Evolutionary conservation across 192 early-diverging fungal species (phyloP).

Genomic region (Entomortierella chlamydospora): DNA sequence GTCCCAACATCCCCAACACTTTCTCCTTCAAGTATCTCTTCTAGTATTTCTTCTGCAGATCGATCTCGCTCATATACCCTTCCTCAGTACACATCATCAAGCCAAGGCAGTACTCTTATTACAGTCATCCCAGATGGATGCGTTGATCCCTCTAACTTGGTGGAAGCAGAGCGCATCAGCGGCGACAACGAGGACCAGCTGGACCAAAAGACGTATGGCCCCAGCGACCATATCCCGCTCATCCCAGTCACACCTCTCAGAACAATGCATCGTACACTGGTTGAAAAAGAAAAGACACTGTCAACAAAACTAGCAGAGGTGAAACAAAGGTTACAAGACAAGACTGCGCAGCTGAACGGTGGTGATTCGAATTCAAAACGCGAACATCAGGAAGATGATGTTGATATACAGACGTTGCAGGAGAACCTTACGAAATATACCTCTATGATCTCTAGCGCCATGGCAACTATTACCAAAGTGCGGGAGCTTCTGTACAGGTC

Average conservation of each 20-base stretch:
- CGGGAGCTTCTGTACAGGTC: slow-evolving; percentile 63
- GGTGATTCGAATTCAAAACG: slow-evolving; percentile 6
- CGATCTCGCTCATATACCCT: slow-evolving; percentile 48
- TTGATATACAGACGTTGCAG: slow-evolving; percentile 55
- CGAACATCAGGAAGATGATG: slow-evolving; percentile 26
- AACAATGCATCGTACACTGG: slow-evolving; percentile 60
- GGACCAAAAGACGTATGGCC: slow-evolving; percentile 50
- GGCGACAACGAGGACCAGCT: slow-evolving; percentile 54
- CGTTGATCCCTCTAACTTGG: slow-evolving; percentile 66
- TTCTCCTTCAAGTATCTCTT: slow-evolving; percentile 43
- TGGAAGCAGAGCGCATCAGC: slow-evolving; percentile 62
- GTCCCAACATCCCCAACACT: slow-evolving; percentile 57
- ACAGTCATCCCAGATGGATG: slow-evolving; percentile 63
- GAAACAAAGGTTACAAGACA: slow-evolving; percentile 45
- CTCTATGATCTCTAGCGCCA: slow-evolving; percentile 56
- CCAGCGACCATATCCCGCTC: slow-evolving; percentile 63
- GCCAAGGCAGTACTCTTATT: slow-evolving; percentile 30
- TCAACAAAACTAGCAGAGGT: slow-evolving; percentile 53
- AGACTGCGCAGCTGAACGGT: slow-evolving; percentile 5
- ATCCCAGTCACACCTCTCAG: slow-evolving; percentile 69
- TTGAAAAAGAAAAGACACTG: slow-evolving; percentile 56
- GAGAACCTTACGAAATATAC: slow-evolving; percentile 60
- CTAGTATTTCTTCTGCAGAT: slow-evolving; percentile 40
- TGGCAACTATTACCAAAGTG: slow-evolving; percentile 63
- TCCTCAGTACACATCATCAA: slow-evolving; percentile 46